These are phyloP conservation scores for Corinectria fuckeliana DNA, from an alignment of 2,329 filamentous ascomycete species.

Conservation along the genomic window DNA sequence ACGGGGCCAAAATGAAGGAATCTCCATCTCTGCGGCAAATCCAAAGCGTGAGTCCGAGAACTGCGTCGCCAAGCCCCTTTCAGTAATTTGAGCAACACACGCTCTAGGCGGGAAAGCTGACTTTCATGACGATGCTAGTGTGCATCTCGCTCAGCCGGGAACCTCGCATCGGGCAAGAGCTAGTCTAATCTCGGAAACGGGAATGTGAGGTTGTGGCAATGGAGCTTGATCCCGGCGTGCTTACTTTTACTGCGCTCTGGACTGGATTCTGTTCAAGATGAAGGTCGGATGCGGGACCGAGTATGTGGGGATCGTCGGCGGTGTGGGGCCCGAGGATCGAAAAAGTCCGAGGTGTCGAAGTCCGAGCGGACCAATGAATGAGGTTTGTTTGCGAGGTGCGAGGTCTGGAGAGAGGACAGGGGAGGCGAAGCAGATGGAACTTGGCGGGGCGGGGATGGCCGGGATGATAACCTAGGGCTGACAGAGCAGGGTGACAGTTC, in stretches of 20 bases:
- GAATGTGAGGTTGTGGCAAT: constrained; percentile 15
- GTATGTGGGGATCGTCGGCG: too few relatives aligned
- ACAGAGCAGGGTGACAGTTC: neutral
- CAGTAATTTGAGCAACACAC: neutral
- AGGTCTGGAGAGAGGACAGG: neutral
- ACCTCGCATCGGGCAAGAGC: too few relatives aligned
- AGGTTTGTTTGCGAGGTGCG: neutral
- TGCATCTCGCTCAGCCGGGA: neutral
- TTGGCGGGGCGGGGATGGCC: neutral
- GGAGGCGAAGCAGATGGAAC: neutral
- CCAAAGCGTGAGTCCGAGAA: neutral
- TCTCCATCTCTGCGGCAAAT: neutral
- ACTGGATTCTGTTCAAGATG: too few relatives aligned
- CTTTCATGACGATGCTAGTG: neutral
- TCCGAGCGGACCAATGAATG: constrained; percentile 33
- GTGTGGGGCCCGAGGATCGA: too few relatives aligned
- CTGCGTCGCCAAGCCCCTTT: neutral
- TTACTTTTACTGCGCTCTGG: too few relatives aligned
- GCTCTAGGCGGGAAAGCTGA: neutral
- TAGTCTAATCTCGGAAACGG: constrained; percentile 24
- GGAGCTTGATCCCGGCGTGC: neutral
- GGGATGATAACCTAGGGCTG: constrained; percentile 6
- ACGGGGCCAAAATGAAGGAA: neutral
- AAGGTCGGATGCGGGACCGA: neutral
- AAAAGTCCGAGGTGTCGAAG: constrained; percentile 23